Conservation (phyloP, 352 stramenopile species). For the Aphanomyces invadans region DNA sequence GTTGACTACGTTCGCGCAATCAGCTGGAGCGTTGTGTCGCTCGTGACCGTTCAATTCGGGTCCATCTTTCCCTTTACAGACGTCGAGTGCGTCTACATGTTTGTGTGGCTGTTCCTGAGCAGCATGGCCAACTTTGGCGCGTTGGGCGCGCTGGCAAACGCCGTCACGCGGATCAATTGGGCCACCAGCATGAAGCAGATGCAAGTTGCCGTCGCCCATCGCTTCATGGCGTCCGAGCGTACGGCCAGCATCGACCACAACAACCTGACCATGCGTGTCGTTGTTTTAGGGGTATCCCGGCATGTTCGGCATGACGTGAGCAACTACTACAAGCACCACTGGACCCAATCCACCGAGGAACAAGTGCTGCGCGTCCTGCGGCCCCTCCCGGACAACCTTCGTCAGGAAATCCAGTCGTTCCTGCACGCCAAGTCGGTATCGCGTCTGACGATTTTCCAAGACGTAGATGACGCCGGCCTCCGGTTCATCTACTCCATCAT, state of each 20-base stretch:
- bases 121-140: conserved; percentile 69
- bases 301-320: conserved; percentile 5
- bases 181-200: background rate
- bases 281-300: conserved; percentile 3
- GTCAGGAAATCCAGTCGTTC: conserved; percentile 15
- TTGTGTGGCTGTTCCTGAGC: conserved; percentile 52
- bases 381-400: conserved; percentile 18
- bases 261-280: background rate
- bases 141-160: conserved; percentile 33
- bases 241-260: no score
- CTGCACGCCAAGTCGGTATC: background rate
- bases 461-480: background rate
- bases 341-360: conserved; percentile 7
- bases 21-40: conserved; percentile 62
- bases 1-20: conserved; percentile 47
- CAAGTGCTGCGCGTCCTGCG: background rate
- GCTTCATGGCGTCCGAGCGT: conserved; percentile 7
- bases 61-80: conserved; percentile 70
- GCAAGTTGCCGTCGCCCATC: conserved; percentile 7
- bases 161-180: conserved; percentile 17
- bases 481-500: conserved; percentile 13
- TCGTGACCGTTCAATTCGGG: conserved; percentile 68
- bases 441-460: background rate
- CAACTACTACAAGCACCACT: conserved; percentile 14
- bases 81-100: conserved; percentile 54